A percentile compares a stretch with the other conserved stretches of the same genome.
phyloP scores from a whole-genome alignment of 441 rosid species.

The Gossypium davidsonii region DNA sequence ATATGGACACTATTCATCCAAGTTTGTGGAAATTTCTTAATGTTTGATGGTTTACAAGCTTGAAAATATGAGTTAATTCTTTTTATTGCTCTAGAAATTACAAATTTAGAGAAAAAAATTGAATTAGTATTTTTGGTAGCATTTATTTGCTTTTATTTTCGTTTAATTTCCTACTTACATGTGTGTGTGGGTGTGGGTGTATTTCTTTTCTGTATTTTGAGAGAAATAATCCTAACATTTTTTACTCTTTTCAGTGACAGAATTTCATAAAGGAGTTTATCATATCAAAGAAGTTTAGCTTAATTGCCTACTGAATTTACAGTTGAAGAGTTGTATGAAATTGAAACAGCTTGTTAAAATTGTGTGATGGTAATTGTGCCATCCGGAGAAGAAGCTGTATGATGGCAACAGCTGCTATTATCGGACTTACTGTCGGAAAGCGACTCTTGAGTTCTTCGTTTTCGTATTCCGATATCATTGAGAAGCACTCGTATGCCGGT shows the following conservation, averaged over 20 bases:
- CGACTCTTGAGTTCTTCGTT: slow-evolving; percentile 64
- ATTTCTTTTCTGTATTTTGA: background rate
- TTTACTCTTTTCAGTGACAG: background rate
- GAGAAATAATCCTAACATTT: background rate
- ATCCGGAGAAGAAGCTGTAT: slow-evolving; percentile 25
- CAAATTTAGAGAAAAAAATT: background rate
- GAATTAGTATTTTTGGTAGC: background rate
- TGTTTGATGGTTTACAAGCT: too few species aligned
- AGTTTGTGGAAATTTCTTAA: too few species aligned
- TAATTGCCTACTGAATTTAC: background rate
- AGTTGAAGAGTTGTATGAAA: slow-evolving; percentile 22
- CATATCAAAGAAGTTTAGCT: background rate
- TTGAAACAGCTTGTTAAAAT: slow-evolving; percentile 19
- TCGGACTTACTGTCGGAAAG: slow-evolving; percentile 73
- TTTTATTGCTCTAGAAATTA: too few species aligned
- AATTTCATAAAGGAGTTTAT: background rate
- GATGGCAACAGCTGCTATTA: slow-evolving; percentile 80
- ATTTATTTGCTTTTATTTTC: background rate
- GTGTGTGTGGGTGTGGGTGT: too few species aligned
- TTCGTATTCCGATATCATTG: slow-evolving; percentile 53
- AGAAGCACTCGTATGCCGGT: slow-evolving; percentile 42
- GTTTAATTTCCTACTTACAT: background rate
- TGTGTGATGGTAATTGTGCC: slow-evolving; percentile 25
- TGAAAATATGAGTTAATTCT: too few species aligned
- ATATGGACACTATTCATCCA: too few species aligned